Conservation (phyloP, 179 eudicot genomes). For the Heliamphora pulchella region DNA sequence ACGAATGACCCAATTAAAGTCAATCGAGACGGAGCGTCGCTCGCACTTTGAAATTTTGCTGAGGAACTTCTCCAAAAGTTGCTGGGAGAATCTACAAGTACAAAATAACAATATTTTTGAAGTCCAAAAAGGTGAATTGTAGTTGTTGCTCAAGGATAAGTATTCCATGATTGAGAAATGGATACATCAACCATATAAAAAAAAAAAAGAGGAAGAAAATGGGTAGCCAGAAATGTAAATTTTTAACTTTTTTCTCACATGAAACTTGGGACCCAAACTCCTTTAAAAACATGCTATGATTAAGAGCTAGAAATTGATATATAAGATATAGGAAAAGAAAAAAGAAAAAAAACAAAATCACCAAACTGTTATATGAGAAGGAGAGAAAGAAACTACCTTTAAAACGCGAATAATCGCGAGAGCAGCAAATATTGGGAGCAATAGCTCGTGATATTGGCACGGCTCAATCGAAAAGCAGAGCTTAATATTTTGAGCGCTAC, state of each 20-base stretch:
- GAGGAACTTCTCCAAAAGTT: neutral
- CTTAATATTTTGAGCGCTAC: conserved; percentile 25
- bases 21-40: too few species aligned
- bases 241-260: neutral
- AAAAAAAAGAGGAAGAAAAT: too few species aligned
- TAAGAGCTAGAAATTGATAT: neutral
- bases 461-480: conserved; percentile 61
- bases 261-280: neutral
- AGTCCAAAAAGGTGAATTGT: neutral
- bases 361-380: neutral
- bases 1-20: too few species aligned
- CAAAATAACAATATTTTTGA: neutral
- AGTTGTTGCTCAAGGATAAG: neutral
- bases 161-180: neutral
- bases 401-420: neutral
- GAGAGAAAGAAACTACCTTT: neutral
- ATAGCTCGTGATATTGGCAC: conserved; percentile 68
- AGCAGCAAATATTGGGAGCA: conserved; percentile 10
- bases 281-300: neutral
- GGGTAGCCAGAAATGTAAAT: too few species aligned
- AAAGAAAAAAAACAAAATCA: neutral
- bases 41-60: too few species aligned
- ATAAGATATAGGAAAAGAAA: neutral
- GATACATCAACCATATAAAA: neutral
- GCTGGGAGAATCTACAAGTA: neutral